phyloP scores from a whole-genome alignment of 2,329 filamentous ascomycete genomes.

The Gremmenia infestans region DNA sequence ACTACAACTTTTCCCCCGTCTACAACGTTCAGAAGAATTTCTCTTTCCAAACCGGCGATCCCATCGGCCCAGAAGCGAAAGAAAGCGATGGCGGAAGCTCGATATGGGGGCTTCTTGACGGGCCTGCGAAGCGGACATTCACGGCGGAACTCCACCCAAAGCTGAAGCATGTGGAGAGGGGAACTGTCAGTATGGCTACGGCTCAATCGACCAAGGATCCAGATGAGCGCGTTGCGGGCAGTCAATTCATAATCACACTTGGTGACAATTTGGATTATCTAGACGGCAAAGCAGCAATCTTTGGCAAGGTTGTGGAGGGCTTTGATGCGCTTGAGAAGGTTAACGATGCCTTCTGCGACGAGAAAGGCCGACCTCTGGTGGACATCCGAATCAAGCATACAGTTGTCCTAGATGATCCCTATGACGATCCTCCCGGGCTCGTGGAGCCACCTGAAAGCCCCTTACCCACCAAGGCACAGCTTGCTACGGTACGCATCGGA shows the following conservation, averaged over 20 bases:
- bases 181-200: constrained; percentile 97
- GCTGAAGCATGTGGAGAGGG: constrained; percentile 81
- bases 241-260: constrained; percentile 90
- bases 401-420: constrained; percentile 86
- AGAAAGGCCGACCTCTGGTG: constrained; percentile 79
- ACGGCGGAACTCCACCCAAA: constrained; percentile 80
- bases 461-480: constrained; percentile 74
- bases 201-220: constrained; percentile 69
- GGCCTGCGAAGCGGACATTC: constrained; percentile 69
- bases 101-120: constrained; percentile 81
- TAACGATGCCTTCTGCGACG: constrained; percentile 83
- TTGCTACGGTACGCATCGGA: constrained; percentile 86
- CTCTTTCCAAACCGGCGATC: constrained; percentile 94
- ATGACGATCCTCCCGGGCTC: constrained; percentile 72
- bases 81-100: constrained; percentile 90
- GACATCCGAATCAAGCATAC: constrained; percentile 95
- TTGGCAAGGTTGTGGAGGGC: constrained; percentile 91
- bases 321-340: constrained; percentile 93
- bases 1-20: constrained; percentile 95
- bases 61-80: constrained; percentile 76
- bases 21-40: constrained; percentile 93
- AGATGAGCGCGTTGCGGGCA: constrained; percentile 76
- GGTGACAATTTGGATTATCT: constrained; percentile 86
- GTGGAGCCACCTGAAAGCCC: constrained; percentile 76
- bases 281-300: constrained; percentile 90